Evolutionary conservation across 257 asterid genomes (phyloP), one percentile per base, ranked within the genome.

Genomic region (Fraxinus excelsior): DNA sequence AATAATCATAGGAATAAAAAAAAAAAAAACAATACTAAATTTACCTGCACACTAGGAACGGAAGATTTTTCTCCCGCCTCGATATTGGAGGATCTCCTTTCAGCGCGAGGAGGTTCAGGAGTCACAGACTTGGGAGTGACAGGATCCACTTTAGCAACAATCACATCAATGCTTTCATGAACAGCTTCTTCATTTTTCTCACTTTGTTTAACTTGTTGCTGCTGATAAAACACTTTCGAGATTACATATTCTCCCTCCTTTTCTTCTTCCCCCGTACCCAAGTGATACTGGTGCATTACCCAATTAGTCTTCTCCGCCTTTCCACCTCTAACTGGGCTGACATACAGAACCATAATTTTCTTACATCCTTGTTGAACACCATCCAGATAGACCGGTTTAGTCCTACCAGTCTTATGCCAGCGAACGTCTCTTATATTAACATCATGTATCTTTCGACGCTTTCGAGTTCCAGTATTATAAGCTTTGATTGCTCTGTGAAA

Each of bases 201-300:
- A 32, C 71, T 73, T 82, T 51, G 88, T 78, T 85, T 93, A 69
- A 37, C 81, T 76, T 81, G 99, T 31, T 84, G 94, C 84, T 95
- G 98, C 90, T 96, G 99, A 84, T 88, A 91, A 74, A 91, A 93
- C 76, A 96, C 90, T 86, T 96, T 93, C 3, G 99, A 96, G 67
- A 96, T 80, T 29, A 96, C 92, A 74, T 83, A 93, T 44, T 96
- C 91, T 21, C 99, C 95, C 66, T 96, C 99, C 64, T 34, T 87
- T 80, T 96, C 99, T 40, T 96, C 99, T 77, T 96, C 99, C 29
- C 87, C 90, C 0, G 93, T 90, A 23, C 99, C 99, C 16, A 96
- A 76, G 83, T 96, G 99, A 83, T 96, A 96, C 68, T 93, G 99
- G 78, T 96, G 99, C 99, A 96, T 96, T 70, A 96, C 98, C 99